Evolutionary conservation across 2,329 filamentous ascomycete species (phyloP).

Genomic region (Coleophoma crateriformis): DNA sequence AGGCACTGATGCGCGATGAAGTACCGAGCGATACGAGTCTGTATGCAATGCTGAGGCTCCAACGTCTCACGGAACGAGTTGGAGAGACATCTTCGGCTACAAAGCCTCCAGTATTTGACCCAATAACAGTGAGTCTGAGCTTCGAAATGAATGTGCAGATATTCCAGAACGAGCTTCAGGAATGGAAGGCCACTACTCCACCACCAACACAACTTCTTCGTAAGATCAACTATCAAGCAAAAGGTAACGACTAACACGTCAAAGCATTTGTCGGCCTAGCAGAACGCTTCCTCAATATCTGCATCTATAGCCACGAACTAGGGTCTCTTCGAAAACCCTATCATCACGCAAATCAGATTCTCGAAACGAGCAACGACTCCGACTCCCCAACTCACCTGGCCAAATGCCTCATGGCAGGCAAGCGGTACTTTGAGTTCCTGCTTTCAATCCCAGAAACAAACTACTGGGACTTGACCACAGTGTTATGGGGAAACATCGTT

Average conservation of each 20-base stretch:
- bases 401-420: constrained; percentile 13
- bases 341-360: neutral
- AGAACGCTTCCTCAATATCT: constrained; percentile 8
- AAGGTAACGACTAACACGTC: neutral
- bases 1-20: constrained; percentile 8
- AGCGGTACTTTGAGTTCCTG: constrained; percentile 19
- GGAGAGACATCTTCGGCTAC: constrained; percentile 1
- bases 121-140: constrained; percentile 11
- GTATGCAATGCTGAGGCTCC: constrained; percentile 14
- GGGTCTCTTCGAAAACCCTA: constrained; percentile 18
- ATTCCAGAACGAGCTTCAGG: constrained; percentile 16
- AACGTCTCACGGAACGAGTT: constrained; percentile 14
- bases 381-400: constrained; percentile 7
- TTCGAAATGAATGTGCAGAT: constrained; percentile 19
- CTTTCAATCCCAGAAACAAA: constrained; percentile 15
- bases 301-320: constrained; percentile 19
- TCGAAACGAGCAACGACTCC: neutral
- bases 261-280: constrained; percentile 13
- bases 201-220: constrained; percentile 10
- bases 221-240: constrained; percentile 3
- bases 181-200: constrained; percentile 13
- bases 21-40: constrained; percentile 3
- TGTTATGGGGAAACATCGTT: constrained; percentile 16
- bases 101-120: constrained; percentile 4
- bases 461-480: constrained; percentile 13